These are phyloP conservation scores for Lasiosphaeria miniovina DNA, from an alignment of 495 filamentous ascomycete genomes.

Conservation along the genomic window DNA sequence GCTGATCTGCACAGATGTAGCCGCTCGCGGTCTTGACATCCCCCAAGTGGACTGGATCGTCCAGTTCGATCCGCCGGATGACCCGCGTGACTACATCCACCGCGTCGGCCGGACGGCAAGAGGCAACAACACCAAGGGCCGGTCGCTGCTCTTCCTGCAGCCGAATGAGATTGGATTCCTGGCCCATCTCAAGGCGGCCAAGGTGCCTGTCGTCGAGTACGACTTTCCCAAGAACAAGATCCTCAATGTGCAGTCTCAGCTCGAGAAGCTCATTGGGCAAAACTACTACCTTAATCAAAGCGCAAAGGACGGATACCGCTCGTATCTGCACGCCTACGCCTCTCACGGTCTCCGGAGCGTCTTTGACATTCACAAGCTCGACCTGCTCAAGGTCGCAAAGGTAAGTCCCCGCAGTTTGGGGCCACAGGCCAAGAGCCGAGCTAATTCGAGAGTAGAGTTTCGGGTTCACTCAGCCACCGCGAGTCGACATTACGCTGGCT, in stretches of 20 bases:
- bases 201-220: conserved; percentile 92
- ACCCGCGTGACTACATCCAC: conserved; percentile 92
- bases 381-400: conserved; percentile 89
- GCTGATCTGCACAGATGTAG: conserved; percentile 94
- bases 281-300: conserved; percentile 96
- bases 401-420: conserved; percentile 7
- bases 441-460: conserved; percentile 54
- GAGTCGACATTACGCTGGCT: conserved; percentile 84
- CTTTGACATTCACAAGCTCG: conserved; percentile 91
- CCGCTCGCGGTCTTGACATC: conserved; percentile 90
- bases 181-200: conserved; percentile 83
- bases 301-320: conserved; percentile 65
- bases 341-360: conserved; percentile 85
- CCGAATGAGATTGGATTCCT: conserved; percentile 91
- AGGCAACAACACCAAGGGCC: conserved; percentile 78
- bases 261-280: conserved; percentile 87
- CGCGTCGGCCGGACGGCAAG: conserved; percentile 93
- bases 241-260: conserved; percentile 88
- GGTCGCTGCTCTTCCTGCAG: conserved; percentile 85
- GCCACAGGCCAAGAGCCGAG: neutral
- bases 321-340: conserved; percentile 92
- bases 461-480: conserved; percentile 83
- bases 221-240: conserved; percentile 92
- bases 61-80: conserved; percentile 92
- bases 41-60: conserved; percentile 93